phyloP scores from a whole-genome alignment of 306 rosid genomes.

The Lathyrus tuberosus region DNA sequence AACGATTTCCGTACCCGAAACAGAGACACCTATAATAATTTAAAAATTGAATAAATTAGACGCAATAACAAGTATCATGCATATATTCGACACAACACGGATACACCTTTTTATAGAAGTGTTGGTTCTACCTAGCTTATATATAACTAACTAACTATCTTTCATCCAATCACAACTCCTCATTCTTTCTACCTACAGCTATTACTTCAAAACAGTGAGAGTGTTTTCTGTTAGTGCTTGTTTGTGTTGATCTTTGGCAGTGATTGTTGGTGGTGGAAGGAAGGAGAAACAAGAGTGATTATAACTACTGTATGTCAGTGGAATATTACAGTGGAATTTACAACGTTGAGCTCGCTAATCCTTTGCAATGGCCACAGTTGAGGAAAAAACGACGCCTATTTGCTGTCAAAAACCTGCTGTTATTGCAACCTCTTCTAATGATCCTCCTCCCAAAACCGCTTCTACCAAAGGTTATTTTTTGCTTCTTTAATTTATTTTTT shows the following conservation, averaged over 20 bases:
- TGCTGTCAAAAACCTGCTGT: constrained; percentile 32
- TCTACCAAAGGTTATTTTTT: constrained; percentile 60
- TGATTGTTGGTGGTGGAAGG: constrained; percentile 37
- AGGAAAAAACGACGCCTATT: constrained; percentile 84
- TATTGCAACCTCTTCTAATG: constrained; percentile 38
- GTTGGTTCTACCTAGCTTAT: no score
- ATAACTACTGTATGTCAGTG: constrained; percentile 74
- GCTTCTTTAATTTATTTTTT: not conserved
- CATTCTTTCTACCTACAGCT: not conserved
- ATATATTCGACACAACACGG: no score
- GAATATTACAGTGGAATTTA: constrained; percentile 58
- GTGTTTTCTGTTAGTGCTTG: not conserved
- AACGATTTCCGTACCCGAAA: no score
- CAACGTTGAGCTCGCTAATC: constrained; percentile 71
- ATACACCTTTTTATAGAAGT: no score
- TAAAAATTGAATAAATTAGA: no score
- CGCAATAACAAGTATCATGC: no score
- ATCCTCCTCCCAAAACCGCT: constrained; percentile 52
- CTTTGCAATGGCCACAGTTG: constrained; percentile 89
- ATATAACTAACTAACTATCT: not conserved
- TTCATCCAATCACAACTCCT: constrained; percentile 12
- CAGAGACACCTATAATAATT: no score
- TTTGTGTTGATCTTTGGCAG: not conserved
- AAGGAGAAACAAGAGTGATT: constrained; percentile 1
- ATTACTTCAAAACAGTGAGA: not conserved